Percentiles rank a stretch among this genome's conserved stretches.
Evolutionary conservation across 345 rosid genomes (phyloP).

Genomic region (Salix brachista): DNA sequence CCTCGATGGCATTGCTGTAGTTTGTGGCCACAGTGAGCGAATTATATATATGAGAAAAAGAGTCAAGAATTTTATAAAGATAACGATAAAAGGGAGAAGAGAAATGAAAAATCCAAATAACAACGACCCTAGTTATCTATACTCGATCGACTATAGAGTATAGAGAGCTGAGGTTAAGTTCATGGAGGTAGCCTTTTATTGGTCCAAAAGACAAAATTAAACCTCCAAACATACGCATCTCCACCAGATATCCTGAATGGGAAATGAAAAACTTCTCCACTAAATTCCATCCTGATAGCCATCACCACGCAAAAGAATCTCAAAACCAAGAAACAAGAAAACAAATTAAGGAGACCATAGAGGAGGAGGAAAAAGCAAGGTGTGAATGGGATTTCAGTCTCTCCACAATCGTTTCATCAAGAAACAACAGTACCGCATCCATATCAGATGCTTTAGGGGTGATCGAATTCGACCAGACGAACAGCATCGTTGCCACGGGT

Average conservation of each 20-base stretch:
- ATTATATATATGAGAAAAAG: too few species aligned
- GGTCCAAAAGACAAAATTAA: conserved; percentile 31
- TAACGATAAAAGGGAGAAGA: too few species aligned
- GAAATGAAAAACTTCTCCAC: conserved; percentile 43
- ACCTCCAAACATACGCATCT: conserved; percentile 15
- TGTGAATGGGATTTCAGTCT: conserved; percentile 71
- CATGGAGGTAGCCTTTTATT: conserved; percentile 37
- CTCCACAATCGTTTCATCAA: conserved; percentile 45
- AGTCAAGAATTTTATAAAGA: background rate
- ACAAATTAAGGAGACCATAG: background rate
- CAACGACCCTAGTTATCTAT: conserved; percentile 21
- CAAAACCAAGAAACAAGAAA: background rate
- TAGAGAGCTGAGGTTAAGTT: conserved; percentile 3
- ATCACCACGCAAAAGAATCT: background rate
- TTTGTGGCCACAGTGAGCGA: background rate
- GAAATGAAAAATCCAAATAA: background rate
- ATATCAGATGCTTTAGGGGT: conserved; percentile 68
- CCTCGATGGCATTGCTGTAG: conserved; percentile 2
- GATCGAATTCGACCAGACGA: conserved; percentile 64
- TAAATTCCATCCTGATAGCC: conserved; percentile 1
- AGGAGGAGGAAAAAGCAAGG: conserved; percentile 20
- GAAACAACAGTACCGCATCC: conserved; percentile 18
- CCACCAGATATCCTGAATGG: conserved; percentile 45
- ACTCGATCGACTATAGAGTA: background rate
- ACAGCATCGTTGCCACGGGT: conserved; percentile 61